Percentiles rank a stretch among this genome's conserved stretches.
Evolutionary conservation across 306 rosid genomes (phyloP).

Genomic region (Prunus mongolica): DNA sequence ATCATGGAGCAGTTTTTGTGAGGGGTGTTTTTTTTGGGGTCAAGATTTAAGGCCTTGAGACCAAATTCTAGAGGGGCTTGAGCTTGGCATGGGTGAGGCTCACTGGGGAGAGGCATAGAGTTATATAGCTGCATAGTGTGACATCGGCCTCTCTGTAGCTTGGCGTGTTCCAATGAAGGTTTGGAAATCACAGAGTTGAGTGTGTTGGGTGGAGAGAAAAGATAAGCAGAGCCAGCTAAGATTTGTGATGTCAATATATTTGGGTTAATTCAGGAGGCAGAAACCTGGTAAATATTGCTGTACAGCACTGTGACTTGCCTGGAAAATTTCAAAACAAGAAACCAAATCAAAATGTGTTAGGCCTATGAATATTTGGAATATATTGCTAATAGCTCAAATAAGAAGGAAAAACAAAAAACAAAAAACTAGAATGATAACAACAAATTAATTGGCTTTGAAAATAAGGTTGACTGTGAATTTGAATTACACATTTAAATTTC

Average conservation of each 20-base stretch:
- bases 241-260: slow-evolving; percentile 16
- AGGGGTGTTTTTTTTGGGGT: slow-evolving; percentile 5
- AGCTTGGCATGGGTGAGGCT: background rate
- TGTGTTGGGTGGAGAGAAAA: slow-evolving; percentile 26
- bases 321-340: slow-evolving; percentile 2
- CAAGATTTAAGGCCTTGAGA: background rate
- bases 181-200: background rate
- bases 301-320: slow-evolving; percentile 14
- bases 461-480: background rate
- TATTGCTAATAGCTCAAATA: background rate
- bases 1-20: background rate
- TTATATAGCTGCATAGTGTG: slow-evolving; percentile 8
- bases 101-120: background rate
- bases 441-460: background rate
- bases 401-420: background rate
- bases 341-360: background rate
- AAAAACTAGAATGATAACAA: background rate
- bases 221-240: slow-evolving; percentile 36
- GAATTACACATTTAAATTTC: background rate
- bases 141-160: background rate
- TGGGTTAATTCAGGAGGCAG: slow-evolving; percentile 8
- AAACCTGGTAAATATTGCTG: slow-evolving; percentile 6
- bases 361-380: background rate
- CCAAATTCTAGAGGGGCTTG: background rate
- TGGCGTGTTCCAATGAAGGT: background rate